Conservation (phyloP, 1,284 basidiomycete genomes). For the Tylopilus sp. region DNA sequence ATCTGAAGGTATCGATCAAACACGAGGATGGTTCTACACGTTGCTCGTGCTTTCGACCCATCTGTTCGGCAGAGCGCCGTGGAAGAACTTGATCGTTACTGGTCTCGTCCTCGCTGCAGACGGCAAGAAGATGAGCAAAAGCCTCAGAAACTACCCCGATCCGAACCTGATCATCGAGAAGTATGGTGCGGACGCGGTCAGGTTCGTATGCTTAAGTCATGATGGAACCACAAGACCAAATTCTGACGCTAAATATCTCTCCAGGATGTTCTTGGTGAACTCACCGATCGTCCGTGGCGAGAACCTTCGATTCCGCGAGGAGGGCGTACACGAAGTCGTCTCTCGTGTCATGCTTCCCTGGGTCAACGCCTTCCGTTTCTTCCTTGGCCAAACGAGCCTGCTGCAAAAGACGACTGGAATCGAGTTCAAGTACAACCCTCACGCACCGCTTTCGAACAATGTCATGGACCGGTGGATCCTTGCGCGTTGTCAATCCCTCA, state of each 20-base stretch:
- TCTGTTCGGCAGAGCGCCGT: conserved; percentile 90
- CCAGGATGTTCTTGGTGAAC: conserved; percentile 96
- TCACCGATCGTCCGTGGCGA: conserved; percentile 98
- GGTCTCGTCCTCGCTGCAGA: conserved; percentile 96
- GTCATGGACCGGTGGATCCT: conserved; percentile 99
- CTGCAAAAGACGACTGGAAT: conserved; percentile 80
- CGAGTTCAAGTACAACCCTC: conserved; percentile 85
- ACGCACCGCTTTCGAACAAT: conserved; percentile 83
- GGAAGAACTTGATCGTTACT: conserved; percentile 98
- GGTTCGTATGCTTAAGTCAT: conserved; percentile 43
- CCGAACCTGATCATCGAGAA: conserved; percentile 87
- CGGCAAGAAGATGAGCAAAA: conserved; percentile 99
- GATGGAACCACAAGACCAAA: background rate
- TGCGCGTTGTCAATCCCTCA: conserved; percentile 94
- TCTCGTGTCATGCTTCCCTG: conserved; percentile 96
- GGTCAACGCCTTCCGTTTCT: conserved; percentile 99
- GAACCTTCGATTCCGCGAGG: conserved; percentile 96
- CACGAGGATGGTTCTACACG: conserved; percentile 99
- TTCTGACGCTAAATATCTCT: background rate
- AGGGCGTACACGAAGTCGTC: conserved; percentile 95
- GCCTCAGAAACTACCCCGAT: conserved; percentile 97
- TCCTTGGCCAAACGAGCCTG: conserved; percentile 91
- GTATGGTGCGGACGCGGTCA: conserved; percentile 95
- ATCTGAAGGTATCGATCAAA: conserved; percentile 95
- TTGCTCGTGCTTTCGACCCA: conserved; percentile 94